A percentile compares a stretch with the other conserved stretches of the same genome.
phyloP scores from a whole-genome alignment of 495 filamentous ascomycete genomes.

The Annulohypoxylon stygium region DNA sequence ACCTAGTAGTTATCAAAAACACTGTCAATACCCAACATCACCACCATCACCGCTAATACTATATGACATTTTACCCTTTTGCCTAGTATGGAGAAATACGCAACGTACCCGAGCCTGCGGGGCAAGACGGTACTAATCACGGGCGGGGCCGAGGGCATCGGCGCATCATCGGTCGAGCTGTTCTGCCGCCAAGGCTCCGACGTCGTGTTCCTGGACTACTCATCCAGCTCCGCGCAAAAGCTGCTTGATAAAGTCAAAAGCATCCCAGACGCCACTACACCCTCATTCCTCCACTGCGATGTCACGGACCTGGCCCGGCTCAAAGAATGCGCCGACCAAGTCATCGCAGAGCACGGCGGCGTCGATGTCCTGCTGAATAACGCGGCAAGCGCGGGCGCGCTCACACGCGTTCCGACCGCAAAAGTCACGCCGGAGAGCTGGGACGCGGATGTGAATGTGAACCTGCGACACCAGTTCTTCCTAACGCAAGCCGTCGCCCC shows the following conservation, averaged over 20 bases:
- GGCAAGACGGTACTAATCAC: slow-evolving; percentile 65
- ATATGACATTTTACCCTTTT: neutral
- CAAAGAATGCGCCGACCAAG: slow-evolving; percentile 50
- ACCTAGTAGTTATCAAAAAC: neutral
- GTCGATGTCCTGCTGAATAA: slow-evolving; percentile 59
- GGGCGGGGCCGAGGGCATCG: slow-evolving; percentile 67
- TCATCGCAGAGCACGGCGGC: slow-evolving; percentile 47
- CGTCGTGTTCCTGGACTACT: slow-evolving; percentile 64
- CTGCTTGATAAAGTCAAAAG: slow-evolving; percentile 55
- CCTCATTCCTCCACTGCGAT: slow-evolving; percentile 62
- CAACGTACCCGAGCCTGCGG: slow-evolving; percentile 55
- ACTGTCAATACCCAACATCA: neutral
- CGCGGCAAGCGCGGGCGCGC: slow-evolving; percentile 48
- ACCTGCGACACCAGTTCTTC: slow-evolving; percentile 58
- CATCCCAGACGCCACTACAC: slow-evolving; percentile 49
- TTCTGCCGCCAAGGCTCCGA: slow-evolving; percentile 63
- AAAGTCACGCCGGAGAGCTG: slow-evolving; percentile 50
- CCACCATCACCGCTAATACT: neutral
- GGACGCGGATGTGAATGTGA: slow-evolving; percentile 48
- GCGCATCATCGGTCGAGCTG: slow-evolving; percentile 58
- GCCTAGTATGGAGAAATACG: slow-evolving; percentile 39
- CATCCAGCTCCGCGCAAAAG: slow-evolving; percentile 52
- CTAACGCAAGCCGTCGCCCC: slow-evolving; percentile 61
- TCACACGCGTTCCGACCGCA: slow-evolving; percentile 43
- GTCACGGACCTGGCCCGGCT: slow-evolving; percentile 55